Conservation (phyloP, 2,329 filamentous ascomycete genomes). For the Pseudogymnoascus sp. region DNA sequence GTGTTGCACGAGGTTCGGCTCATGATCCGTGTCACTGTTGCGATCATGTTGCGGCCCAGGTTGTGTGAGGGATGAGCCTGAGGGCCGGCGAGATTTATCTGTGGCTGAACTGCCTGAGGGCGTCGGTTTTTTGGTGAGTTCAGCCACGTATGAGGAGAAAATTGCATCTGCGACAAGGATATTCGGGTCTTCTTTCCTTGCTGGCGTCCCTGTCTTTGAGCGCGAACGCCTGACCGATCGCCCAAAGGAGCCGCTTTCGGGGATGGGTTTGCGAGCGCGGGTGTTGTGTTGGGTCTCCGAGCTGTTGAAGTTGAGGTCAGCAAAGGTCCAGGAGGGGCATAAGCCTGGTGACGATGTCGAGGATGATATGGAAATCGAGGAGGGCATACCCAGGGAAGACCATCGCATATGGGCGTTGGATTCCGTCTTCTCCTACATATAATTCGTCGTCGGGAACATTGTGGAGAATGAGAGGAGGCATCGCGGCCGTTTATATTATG, state of each 20-base stretch:
- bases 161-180: constrained; percentile 53
- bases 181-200: constrained; percentile 50
- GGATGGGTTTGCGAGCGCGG: constrained; percentile 45
- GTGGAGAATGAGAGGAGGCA: constrained; percentile 60
- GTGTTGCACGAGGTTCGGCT: constrained; percentile 15
- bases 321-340: neutral
- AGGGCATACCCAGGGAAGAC: constrained; percentile 52
- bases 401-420: constrained; percentile 59
- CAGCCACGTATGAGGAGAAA: constrained; percentile 51
- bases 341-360: neutral
- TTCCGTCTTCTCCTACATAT: constrained; percentile 56
- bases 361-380: neutral
- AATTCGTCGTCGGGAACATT: constrained; percentile 62
- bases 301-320: neutral
- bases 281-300: constrained; percentile 15
- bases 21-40: constrained; percentile 31
- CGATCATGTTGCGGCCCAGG: constrained; percentile 19
- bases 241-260: constrained; percentile 58
- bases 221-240: constrained; percentile 58
- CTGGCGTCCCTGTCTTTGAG: constrained; percentile 51
- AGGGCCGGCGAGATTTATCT: constrained; percentile 24
- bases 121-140: constrained; percentile 27
- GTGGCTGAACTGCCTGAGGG: constrained; percentile 16
- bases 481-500: constrained; percentile 25
- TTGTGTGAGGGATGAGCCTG: constrained; percentile 24